These are phyloP conservation scores for Hirsutella minnesotensis DNA, from an alignment of 2,329 filamentous ascomycete genomes.

Conservation along the genomic window DNA sequence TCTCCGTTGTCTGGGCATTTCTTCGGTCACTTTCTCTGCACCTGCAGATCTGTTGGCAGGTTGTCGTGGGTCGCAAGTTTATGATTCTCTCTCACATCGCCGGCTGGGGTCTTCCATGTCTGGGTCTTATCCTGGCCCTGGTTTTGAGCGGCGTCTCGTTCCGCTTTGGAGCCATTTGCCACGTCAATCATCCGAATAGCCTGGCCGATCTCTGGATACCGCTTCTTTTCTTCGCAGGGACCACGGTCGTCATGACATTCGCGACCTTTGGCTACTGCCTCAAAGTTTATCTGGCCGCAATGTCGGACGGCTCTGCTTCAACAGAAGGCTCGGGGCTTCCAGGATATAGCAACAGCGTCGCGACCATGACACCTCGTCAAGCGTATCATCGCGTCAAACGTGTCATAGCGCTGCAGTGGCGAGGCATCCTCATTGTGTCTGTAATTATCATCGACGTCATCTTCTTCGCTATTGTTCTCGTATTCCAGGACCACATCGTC, in stretches of 20 bases:
- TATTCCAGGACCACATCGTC: constrained; percentile 70
- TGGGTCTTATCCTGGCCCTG: constrained; percentile 66
- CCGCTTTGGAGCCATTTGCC: constrained; percentile 82
- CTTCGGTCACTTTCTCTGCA: constrained; percentile 84
- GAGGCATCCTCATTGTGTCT: constrained; percentile 78
- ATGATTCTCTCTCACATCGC: constrained; percentile 73
- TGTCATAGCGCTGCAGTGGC: constrained; percentile 87
- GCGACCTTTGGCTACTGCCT: constrained; percentile 85
- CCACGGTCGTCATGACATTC: constrained; percentile 71
- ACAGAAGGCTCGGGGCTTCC: constrained; percentile 64
- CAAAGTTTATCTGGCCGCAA: constrained; percentile 81
- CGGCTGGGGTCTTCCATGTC: constrained; percentile 74
- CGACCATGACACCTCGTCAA: constrained; percentile 69
- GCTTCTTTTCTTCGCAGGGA: constrained; percentile 62
- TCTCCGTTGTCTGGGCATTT: constrained; percentile 81
- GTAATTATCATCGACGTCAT: constrained; percentile 86
- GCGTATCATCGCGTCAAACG: constrained; percentile 79
- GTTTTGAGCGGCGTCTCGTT: constrained; percentile 86
- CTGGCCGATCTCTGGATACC: constrained; percentile 86
- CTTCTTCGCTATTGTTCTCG: constrained; percentile 86
- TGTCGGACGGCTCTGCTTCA: constrained; percentile 59
- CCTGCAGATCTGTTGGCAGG: constrained; percentile 95
- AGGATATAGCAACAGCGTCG: constrained; percentile 58
- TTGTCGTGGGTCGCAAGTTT: constrained; percentile 76
- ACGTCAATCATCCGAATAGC: constrained; percentile 84